Conservation (phyloP, 352 stramenopile genomes). For the Plasmopara halstedii region DNA sequence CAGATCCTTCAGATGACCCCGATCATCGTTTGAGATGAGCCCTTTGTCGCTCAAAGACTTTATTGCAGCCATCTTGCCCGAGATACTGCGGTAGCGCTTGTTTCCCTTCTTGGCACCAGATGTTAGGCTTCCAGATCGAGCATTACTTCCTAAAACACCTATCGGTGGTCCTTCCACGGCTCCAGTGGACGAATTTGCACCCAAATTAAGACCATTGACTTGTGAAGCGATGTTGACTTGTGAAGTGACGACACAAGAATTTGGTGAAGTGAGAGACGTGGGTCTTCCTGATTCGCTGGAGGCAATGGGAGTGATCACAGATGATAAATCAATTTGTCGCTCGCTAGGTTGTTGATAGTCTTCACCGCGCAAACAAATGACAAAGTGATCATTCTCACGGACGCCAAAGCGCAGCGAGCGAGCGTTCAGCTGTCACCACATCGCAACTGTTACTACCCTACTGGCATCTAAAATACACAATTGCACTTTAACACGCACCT, state of each 20-base stretch:
- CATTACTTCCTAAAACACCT: constrained; percentile 10
- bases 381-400: constrained; percentile 71
- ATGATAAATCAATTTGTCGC: neutral
- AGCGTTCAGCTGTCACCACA: constrained; percentile 42
- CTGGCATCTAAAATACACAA: neutral
- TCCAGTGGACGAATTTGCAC: constrained; percentile 8
- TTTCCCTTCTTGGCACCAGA: constrained; percentile 47
- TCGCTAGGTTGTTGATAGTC: constrained; percentile 48
- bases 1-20: constrained; percentile 65
- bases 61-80: constrained; percentile 76
- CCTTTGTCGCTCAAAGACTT: constrained; percentile 70
- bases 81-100: constrained; percentile 74
- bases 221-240: constrained; percentile 22
- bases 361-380: constrained; percentile 59
- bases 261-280: constrained; percentile 18
- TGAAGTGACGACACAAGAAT: constrained; percentile 3
- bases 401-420: constrained; percentile 67
- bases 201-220: constrained; percentile 10
- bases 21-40: constrained; percentile 60
- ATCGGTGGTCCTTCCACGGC: constrained; percentile 10
- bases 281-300: constrained; percentile 5
- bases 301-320: neutral
- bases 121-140: constrained; percentile 20
- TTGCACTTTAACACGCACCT: constrained; percentile 25
- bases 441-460: constrained; percentile 4